Base-by-base conservation (phyloP, 2,329 filamentous ascomycete species). In the Monosporascus sp. region DNA sequence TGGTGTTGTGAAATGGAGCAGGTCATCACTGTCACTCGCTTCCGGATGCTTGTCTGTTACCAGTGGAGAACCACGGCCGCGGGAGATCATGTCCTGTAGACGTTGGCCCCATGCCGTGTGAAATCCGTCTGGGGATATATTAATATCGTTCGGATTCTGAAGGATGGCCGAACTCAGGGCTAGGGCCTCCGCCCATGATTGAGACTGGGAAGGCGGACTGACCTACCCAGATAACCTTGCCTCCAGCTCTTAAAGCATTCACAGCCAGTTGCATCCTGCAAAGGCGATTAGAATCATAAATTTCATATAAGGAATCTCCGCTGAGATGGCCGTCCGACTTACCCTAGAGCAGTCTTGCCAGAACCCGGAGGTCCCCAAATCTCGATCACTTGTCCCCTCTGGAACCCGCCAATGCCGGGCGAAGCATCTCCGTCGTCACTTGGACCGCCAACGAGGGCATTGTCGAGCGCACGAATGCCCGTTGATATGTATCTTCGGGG, bases 291-390 rank as follows among this genome's bases (percentile, higher is more conserved):
- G 53, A 53, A 55, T 41, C 48, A 46, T n/a, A 8, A 44, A 31
- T 11, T 46, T 37, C 3, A 44, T 17, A 31, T 46, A 35, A 49
- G 22, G 19, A 17, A 19, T 35, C 24, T 48, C 16, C 40, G 52
- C 26, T 22, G 2, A 44, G 19, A 27, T 22, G 20, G 7, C 16
- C 35, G 17, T 35, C 6, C 5, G 47, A 72, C 82, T 72, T 77
- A 93, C 88, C 86, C 88, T 61, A 97, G 75, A 14, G 87, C 79
- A 4, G 91, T 96, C 76, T 96, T 97, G 31, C 92, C 93, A 26
- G 82, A 82, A 2, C 91, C 92, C 8, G 90, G 87, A 11, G 92
- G 91, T 0, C 93, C 93, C 81, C 89, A 96, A 49, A 96, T 74
- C 70, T 97, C 93, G 3, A 88, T 89, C 43, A 96, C 78, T 68